These are phyloP conservation scores for Tothia fuscella DNA, from an alignment of 2,329 filamentous ascomycete genomes.

Conservation along the genomic window DNA sequence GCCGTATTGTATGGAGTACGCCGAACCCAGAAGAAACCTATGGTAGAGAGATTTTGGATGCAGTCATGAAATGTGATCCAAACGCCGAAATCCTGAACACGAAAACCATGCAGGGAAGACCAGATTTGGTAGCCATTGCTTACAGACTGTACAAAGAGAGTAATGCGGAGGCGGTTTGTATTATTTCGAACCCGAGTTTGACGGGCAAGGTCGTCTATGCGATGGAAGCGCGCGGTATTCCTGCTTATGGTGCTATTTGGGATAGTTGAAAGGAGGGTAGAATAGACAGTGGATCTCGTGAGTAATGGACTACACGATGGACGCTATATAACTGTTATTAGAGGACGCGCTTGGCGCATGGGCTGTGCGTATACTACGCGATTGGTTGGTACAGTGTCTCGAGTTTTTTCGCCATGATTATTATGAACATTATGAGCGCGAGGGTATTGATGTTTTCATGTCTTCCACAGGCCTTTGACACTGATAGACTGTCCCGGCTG, in stretches of 20 bases:
- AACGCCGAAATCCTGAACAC: conserved; percentile 59
- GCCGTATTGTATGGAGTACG: conserved; percentile 58
- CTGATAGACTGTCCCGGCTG: no score
- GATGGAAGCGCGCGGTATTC: conserved; percentile 52
- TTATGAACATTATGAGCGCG: no score
- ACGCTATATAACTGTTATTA: no score
- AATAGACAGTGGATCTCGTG: not conserved
- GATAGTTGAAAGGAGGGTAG: conserved; percentile 38
- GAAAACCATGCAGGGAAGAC: conserved; percentile 39
- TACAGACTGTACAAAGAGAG: conserved; percentile 38
- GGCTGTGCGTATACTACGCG: no score
- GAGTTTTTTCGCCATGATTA: no score
- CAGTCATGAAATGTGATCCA: conserved; percentile 46
- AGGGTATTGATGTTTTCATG: no score
- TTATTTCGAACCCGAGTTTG: conserved; percentile 58
- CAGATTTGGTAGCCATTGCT: conserved; percentile 47
- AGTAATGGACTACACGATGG: no score
- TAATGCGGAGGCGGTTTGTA: conserved; percentile 54
- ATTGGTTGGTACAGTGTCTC: no score
- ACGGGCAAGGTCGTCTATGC: conserved; percentile 58
- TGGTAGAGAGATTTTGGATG: conserved; percentile 42
- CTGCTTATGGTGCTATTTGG: conserved; percentile 63
- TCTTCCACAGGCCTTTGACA: no score
- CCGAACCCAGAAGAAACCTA: conserved; percentile 51
- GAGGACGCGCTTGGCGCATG: no score